Evolutionary conservation across 345 rosid species (phyloP).

Genomic region (Linum lewisii): DNA sequence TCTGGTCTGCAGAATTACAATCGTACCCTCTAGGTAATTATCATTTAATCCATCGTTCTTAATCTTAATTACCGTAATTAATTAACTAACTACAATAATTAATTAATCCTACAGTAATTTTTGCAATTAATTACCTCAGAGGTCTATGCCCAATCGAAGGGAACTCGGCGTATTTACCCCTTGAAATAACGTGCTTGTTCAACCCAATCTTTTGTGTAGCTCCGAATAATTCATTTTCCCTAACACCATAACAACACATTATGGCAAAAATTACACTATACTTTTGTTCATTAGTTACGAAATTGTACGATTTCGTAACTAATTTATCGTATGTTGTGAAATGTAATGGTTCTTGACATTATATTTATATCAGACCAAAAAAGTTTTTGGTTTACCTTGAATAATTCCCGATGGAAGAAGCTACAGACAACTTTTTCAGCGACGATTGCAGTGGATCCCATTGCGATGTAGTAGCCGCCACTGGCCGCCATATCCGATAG

Average conservation of each 20-base stretch:
- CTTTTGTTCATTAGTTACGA: too few relatives aligned
- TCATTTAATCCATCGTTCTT: too few relatives aligned
- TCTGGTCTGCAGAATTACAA: background rate
- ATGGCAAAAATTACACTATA: too few relatives aligned
- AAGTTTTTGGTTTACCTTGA: constrained; percentile 50
- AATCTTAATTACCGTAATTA: too few relatives aligned
- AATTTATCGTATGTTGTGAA: too few relatives aligned
- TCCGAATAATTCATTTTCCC: constrained; percentile 79
- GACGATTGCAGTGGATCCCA: constrained; percentile 67
- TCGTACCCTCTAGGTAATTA: background rate
- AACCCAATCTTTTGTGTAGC: constrained; percentile 81
- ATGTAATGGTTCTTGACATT: too few relatives aligned
- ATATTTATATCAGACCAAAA: too few relatives aligned
- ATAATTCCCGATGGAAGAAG: constrained; percentile 92
- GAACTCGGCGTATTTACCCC: constrained; percentile 88
- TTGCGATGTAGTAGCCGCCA: constrained; percentile 98
- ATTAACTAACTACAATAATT: too few relatives aligned
- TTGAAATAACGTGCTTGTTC: constrained; percentile 81
- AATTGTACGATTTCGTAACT: too few relatives aligned
- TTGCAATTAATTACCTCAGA: constrained; percentile 47
- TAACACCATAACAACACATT: constrained; percentile 11
- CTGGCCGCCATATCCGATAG: constrained; percentile 94
- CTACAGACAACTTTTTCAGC: constrained; percentile 78
- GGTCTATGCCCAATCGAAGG: constrained; percentile 75
- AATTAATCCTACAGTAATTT: too few relatives aligned